Conservation (phyloP, 768 basidiomycete genomes). For the Asterophora parasitica region DNA sequence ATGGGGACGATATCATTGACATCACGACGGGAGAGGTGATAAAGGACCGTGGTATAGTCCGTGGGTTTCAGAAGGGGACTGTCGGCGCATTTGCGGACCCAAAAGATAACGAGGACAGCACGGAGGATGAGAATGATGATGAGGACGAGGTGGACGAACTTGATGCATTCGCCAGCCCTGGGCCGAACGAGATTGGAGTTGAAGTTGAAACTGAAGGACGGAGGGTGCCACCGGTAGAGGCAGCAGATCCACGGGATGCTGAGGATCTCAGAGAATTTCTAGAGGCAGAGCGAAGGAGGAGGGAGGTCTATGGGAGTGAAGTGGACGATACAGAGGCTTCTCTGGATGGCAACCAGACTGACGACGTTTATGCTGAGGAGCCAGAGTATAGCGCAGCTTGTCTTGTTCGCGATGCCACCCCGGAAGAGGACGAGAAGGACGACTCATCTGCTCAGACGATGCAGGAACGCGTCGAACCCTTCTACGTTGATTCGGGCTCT, state of each 20-base stretch:
- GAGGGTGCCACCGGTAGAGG: slow-evolving; percentile 39
- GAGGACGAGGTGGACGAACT: slow-evolving; percentile 61
- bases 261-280: slow-evolving; percentile 64
- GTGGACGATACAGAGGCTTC: slow-evolving; percentile 34
- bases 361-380: slow-evolving; percentile 15
- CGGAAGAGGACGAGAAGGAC: background rate
- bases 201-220: slow-evolving; percentile 22
- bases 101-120: slow-evolving; percentile 27
- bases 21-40: slow-evolving; percentile 55
- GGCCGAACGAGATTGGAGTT: slow-evolving; percentile 25
- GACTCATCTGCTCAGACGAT: background rate
- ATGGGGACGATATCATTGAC: slow-evolving; percentile 80
- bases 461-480: background rate
- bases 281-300: slow-evolving; percentile 53
- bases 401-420: slow-evolving; percentile 1
- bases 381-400: slow-evolving; percentile 1
- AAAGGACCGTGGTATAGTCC: slow-evolving; percentile 67
- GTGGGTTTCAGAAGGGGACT: slow-evolving; percentile 35
- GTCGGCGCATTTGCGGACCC: slow-evolving; percentile 49
- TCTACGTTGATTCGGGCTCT: slow-evolving; percentile 17
- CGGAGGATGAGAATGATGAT: slow-evolving; percentile 40
- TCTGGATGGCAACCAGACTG: slow-evolving; percentile 11
- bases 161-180: slow-evolving; percentile 40
- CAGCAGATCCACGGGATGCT: slow-evolving; percentile 46
- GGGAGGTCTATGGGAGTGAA: slow-evolving; percentile 43